Evolutionary conservation across 257 asterid genomes (phyloP).

Genomic region (Nemophila menziesii): DNA sequence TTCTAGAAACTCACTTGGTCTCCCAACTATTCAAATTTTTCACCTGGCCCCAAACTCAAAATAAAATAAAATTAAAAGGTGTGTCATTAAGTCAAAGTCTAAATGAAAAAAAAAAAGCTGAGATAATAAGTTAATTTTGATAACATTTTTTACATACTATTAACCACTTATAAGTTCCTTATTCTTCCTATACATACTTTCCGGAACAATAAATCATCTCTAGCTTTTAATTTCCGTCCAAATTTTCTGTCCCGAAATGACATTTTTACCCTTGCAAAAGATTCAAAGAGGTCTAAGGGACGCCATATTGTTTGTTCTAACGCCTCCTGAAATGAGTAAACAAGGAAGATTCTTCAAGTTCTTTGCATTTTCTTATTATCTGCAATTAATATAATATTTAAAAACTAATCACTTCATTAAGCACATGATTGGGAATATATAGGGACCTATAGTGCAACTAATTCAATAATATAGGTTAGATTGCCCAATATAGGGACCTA

Average conservation of each 20-base stretch:
- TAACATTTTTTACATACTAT: background rate
- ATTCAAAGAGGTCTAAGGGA: background rate
- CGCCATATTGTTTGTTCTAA: constrained; percentile 16
- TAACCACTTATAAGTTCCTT: background rate
- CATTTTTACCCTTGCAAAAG: too few relatives aligned
- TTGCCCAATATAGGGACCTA: too few relatives aligned
- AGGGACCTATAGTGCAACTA: too few relatives aligned
- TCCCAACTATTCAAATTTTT: too few relatives aligned
- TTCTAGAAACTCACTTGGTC: too few relatives aligned
- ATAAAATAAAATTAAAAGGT: too few relatives aligned
- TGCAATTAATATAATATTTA: constrained; percentile 12
- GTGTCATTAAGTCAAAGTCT: constrained; percentile 2
- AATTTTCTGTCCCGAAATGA: too few relatives aligned
- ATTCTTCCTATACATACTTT: background rate
- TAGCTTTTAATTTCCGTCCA: too few relatives aligned
- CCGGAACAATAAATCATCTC: background rate
- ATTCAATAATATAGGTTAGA: too few relatives aligned
- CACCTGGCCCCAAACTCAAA: too few relatives aligned
- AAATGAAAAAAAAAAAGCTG: background rate
- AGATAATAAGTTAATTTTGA: constrained; percentile 2
- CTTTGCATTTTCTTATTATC: constrained; percentile 43
- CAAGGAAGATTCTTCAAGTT: constrained; percentile 27
- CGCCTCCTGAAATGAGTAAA: constrained; percentile 25
- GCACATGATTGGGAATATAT: too few relatives aligned
- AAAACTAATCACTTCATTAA: too few relatives aligned